Evolutionary conservation across 495 filamentous ascomycete species (phyloP), one percentile per base, ranked within the genome.

Genomic region (Cercophora samala): DNA sequence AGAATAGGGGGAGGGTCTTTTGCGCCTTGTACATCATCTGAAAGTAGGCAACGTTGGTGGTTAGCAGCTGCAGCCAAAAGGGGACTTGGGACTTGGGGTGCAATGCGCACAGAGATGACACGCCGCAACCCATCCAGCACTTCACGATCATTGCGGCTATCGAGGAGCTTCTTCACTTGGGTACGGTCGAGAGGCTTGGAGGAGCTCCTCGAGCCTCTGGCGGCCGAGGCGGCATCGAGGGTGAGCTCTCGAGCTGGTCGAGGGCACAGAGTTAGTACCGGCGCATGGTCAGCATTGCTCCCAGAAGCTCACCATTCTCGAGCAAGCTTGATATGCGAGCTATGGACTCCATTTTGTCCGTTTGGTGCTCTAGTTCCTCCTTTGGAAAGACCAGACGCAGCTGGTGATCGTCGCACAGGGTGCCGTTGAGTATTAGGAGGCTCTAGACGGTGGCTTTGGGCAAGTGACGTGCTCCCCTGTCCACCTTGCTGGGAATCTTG

Each of bases 11-110:
- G 13, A 95, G 85, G 68, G 91, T 92, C 56, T 90, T 88, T 70
- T 92, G 89, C 68, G 88, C 85, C 62, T 89, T 88, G 79, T 97
- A 97, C 89, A 96, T 96, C 87, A 97, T 91, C 93, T 97, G 71
- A 62, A 60, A 46, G 37, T 3, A 46, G 9, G 9, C 37, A 46
- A 24, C 68, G 19, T 55, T 62, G 4, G 66, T 65, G 61, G 69
- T 73, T 66, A 75, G 71, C 66, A n/a, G n/a, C 18, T 18, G 8
- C 5, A 64, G 24, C 52, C 24, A 13, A 62, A 63, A 51, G 17
- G 42, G n/a, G 18, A n/a, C n/a, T n/a, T n/a, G n/a, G n/a, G n/a
- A n/a, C 23, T 51, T 19, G 64, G 63, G 4, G 29, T 56, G 55
- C 65, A 19, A 63, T 46, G 73, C 87, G 62, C 89, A 97, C 93